Percentiles rank a stretch among this genome's conserved stretches.
Evolutionary conservation across 1,284 basidiomycete species (phyloP).

Genomic region (Rhodotorula sp.): DNA sequence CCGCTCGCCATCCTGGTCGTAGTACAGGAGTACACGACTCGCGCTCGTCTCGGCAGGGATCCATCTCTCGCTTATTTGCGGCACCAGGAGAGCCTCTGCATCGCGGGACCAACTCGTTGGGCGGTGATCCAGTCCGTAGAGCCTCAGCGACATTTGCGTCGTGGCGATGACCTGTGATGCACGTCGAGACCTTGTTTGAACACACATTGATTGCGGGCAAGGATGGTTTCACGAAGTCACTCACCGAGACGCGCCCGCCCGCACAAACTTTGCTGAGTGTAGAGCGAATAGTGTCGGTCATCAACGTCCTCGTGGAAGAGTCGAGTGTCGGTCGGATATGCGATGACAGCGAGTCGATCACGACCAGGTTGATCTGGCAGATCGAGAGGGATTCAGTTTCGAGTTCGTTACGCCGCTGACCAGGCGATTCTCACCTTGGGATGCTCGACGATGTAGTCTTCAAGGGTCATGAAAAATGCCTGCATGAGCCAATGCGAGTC

Average conservation of each 20-base stretch:
- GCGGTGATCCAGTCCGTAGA: constrained; percentile 28
- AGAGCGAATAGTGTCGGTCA: constrained; percentile 19
- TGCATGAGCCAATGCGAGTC: constrained; percentile 30
- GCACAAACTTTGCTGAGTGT: constrained; percentile 14
- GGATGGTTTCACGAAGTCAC: background rate
- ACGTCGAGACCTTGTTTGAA: too few relatives aligned
- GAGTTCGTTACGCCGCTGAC: background rate
- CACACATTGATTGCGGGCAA: background rate
- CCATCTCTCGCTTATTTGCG: constrained; percentile 26
- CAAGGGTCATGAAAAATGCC: constrained; percentile 25
- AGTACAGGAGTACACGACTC: constrained; percentile 29
- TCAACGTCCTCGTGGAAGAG: constrained; percentile 5
- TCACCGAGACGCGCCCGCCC: constrained; percentile 15
- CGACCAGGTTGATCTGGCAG: constrained; percentile 32
- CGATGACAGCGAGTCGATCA: constrained; percentile 32
- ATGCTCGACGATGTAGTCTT: constrained; percentile 21
- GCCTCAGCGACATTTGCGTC: constrained; percentile 29
- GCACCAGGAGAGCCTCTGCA: constrained; percentile 35
- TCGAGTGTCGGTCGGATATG: constrained; percentile 29
- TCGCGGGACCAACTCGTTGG: constrained; percentile 24
- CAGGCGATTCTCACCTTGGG: constrained; percentile 2
- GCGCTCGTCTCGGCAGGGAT: constrained; percentile 7
- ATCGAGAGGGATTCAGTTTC: background rate
- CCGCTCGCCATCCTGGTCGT: constrained; percentile 30
- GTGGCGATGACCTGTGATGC: constrained; percentile 23